A percentile compares a stretch with the other conserved stretches of the same genome.
phyloP scores from a whole-genome alignment of 345 rosid species.

The Gossypium arboreum region DNA sequence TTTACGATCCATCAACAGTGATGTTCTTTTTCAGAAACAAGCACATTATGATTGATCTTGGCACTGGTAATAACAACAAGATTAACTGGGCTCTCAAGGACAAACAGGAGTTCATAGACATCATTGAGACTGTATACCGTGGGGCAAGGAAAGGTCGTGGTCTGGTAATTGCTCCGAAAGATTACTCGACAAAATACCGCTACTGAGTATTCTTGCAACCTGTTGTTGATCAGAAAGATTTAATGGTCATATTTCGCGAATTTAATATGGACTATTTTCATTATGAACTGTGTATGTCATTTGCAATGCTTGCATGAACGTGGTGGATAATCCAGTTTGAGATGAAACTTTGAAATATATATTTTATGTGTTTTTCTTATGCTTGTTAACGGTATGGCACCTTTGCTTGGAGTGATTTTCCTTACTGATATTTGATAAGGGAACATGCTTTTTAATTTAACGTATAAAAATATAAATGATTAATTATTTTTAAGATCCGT shows the following conservation, averaged over 20 bases:
- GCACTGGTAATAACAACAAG: conserved; percentile 98
- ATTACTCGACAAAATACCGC: conserved; percentile 94
- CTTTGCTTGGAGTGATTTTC: too few species aligned
- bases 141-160: conserved; percentile 99
- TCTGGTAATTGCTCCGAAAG: conserved; percentile 93
- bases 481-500: accelerated
- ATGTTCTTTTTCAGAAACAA: conserved; percentile 99
- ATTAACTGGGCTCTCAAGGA: conserved; percentile 99
- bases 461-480: too few species aligned
- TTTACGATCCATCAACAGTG: conserved; percentile 84
- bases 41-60: conserved; percentile 95
- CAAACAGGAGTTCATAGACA: conserved; percentile 94
- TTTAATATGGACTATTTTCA: too few species aligned
- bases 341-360: too few species aligned
- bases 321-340: background rate
- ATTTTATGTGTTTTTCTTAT: too few species aligned
- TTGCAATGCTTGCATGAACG: background rate
- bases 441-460: too few species aligned
- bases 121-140: conserved; percentile 82
- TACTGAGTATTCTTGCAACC: conserved; percentile 39
- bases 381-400: too few species aligned
- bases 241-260: too few species aligned
- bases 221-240: background rate
- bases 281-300: background rate
- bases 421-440: too few species aligned